Evolutionary conservation across 106 monocot genomes (phyloP).

Genomic region (Cymbidium sinense): DNA sequence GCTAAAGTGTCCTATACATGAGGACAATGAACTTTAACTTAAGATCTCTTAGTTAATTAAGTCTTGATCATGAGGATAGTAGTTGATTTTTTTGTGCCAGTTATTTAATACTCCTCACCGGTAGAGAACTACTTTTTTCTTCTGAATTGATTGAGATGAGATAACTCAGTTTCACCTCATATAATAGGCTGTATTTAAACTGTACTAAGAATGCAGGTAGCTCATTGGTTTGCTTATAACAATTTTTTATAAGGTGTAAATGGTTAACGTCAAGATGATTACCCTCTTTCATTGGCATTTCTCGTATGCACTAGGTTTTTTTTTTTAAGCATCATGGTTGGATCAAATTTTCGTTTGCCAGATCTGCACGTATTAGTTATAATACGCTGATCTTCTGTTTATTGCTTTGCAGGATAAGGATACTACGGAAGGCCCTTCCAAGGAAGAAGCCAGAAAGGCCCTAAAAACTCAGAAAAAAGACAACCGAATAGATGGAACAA

Average conservation of each 20-base stretch:
- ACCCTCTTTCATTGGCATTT: too few relatives aligned
- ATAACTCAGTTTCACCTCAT: too few relatives aligned
- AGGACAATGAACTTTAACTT: too few relatives aligned
- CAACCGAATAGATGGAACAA: constrained; percentile 28
- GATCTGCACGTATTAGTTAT: neutral
- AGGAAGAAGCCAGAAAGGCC: constrained; percentile 22
- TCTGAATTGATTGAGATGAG: neutral
- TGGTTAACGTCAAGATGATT: too few relatives aligned
- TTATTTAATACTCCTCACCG: too few relatives aligned
- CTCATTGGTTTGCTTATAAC: neutral
- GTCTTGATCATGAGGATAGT: neutral
- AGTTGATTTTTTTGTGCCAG: neutral
- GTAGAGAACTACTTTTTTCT: neutral
- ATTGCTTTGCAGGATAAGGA: constrained; percentile 36
- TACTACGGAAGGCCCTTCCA: constrained; percentile 23
- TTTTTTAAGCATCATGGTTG: too few relatives aligned
- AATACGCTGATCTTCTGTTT: neutral
- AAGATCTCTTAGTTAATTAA: too few relatives aligned
- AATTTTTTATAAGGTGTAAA: neutral
- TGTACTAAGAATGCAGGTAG: too few relatives aligned
- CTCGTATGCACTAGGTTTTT: too few relatives aligned
- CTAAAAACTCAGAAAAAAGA: constrained; percentile 35
- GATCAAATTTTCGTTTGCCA: too few relatives aligned
- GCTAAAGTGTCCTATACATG: too few relatives aligned
- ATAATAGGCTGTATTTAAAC: too few relatives aligned